phyloP scores from a whole-genome alignment of 805 yeast species.

The Ogataea angusta region DNA sequence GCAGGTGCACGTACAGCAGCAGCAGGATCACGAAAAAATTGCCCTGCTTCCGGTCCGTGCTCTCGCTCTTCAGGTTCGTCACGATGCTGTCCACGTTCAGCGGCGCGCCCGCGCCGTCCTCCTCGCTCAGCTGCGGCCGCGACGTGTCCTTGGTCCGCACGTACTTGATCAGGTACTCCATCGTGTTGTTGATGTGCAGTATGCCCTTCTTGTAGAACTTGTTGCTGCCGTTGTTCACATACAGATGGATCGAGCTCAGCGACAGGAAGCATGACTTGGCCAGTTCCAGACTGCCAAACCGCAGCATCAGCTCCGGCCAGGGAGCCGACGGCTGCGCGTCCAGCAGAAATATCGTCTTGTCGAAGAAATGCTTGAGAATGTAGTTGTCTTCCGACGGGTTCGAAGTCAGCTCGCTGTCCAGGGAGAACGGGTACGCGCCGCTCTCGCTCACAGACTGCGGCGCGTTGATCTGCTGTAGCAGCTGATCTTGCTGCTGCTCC shows the following conservation, averaged over 20 bases:
- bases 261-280: constrained; percentile 58
- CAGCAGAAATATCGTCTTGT: constrained; percentile 47
- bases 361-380: constrained; percentile 55
- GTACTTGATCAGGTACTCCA: constrained; percentile 50
- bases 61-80: constrained; percentile 36
- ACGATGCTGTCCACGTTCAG: constrained; percentile 36
- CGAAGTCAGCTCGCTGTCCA: constrained; percentile 5
- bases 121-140: constrained; percentile 5
- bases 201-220: constrained; percentile 52
- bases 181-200: constrained; percentile 52
- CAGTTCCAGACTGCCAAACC: constrained; percentile 54
- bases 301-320: constrained; percentile 57
- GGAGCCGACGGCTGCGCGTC: constrained; percentile 62
- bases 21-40: constrained; percentile 48
- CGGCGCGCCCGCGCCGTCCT: constrained; percentile 13
- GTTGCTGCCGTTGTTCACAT: constrained; percentile 50
- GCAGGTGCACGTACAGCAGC: constrained; percentile 50
- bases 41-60: constrained; percentile 36
- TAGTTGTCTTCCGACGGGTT: constrained; percentile 48
- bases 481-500: constrained; percentile 20
- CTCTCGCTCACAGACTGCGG: constrained; percentile 5
- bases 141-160: constrained; percentile 32
- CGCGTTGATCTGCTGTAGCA: constrained; percentile 14
- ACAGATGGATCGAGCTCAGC: constrained; percentile 54
- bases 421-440: constrained; percentile 5